Evolutionary conservation across 805 yeast genomes (phyloP).

Genomic region (Cephaloascus albidus): DNA sequence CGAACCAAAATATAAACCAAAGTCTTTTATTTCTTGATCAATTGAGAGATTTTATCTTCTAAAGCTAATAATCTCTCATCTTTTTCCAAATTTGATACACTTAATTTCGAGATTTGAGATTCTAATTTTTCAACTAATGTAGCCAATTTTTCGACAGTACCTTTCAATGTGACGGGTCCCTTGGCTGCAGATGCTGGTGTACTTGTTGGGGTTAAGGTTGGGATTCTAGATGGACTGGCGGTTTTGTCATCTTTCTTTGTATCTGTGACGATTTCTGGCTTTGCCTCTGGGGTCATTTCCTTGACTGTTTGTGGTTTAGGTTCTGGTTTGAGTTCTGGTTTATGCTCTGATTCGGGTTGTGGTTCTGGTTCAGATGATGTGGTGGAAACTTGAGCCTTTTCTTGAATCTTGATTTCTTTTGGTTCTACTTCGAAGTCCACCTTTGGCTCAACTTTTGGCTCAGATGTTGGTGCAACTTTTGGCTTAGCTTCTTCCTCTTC

Average conservation of each 20-base stretch:
- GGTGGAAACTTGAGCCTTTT: too few species aligned
- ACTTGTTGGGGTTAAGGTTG: slow-evolving; percentile 1
- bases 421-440: slow-evolving; percentile 4
- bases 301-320: slow-evolving; percentile 4
- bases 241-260: slow-evolving; percentile 4
- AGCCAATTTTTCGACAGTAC: slow-evolving; percentile 61
- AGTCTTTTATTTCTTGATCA: slow-evolving; percentile 39
- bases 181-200: slow-evolving; percentile 13
- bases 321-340: slow-evolving; percentile 1
- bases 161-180: slow-evolving; percentile 54
- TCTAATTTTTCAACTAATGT: slow-evolving; percentile 50
- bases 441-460: slow-evolving; percentile 10
- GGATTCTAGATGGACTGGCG: slow-evolving; percentile 6
- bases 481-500: slow-evolving; percentile 10
- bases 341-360: background rate
- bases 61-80: slow-evolving; percentile 50
- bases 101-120: slow-evolving; percentile 39
- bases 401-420: background rate
- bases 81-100: slow-evolving; percentile 48
- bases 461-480: slow-evolving; percentile 8
- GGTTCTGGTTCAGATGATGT: slow-evolving; percentile 3
- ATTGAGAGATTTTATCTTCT: slow-evolving; percentile 52
- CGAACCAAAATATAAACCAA: too few species aligned
- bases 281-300: slow-evolving; percentile 1
- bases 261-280: too few species aligned